Conservation (phyloP, 768 basidiomycete genomes). For the Mrakia gelida region DNA sequence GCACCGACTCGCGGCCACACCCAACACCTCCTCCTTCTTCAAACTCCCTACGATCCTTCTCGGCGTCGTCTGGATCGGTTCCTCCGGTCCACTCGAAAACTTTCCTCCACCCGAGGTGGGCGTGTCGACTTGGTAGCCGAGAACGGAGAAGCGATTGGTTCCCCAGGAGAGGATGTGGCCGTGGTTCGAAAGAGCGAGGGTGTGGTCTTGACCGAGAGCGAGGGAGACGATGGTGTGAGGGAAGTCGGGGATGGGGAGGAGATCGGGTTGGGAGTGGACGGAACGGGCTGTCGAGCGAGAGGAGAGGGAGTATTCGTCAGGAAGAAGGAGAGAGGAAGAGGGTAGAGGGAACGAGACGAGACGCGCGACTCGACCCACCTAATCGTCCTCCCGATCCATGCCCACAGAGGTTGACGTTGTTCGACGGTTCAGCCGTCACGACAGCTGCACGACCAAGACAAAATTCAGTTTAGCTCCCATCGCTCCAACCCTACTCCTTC, state of each 20-base stretch:
- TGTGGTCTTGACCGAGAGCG: conserved; percentile 91
- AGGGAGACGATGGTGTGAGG: conserved; percentile 58
- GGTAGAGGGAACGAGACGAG: too few species aligned
- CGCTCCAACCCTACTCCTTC: background rate
- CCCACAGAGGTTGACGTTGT: conserved; percentile 79
- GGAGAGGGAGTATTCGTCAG: background rate
- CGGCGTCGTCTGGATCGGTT: conserved; percentile 70
- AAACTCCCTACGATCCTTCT: conserved; percentile 68
- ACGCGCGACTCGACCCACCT: conserved; percentile 35
- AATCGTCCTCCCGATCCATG: conserved; percentile 83
- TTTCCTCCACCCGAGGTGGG: conserved; percentile 35
- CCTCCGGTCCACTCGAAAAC: conserved; percentile 51
- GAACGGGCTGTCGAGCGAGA: conserved; percentile 55
- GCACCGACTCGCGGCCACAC: conserved; percentile 79
- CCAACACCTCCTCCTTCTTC: conserved; percentile 70
- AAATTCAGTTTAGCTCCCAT: background rate
- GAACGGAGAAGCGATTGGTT: conserved; percentile 77
- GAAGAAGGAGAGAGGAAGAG: background rate
- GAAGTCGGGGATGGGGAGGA: conserved; percentile 60
- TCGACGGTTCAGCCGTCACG: conserved; percentile 65
- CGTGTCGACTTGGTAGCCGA: conserved; percentile 76
- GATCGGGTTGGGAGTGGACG: conserved; percentile 71
- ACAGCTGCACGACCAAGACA: conserved; percentile 45
- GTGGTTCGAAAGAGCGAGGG: conserved; percentile 69
- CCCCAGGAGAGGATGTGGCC: conserved; percentile 89